Conservation (phyloP, 2,329 filamentous ascomycete genomes). For the Colletotrichum sp. region DNA sequence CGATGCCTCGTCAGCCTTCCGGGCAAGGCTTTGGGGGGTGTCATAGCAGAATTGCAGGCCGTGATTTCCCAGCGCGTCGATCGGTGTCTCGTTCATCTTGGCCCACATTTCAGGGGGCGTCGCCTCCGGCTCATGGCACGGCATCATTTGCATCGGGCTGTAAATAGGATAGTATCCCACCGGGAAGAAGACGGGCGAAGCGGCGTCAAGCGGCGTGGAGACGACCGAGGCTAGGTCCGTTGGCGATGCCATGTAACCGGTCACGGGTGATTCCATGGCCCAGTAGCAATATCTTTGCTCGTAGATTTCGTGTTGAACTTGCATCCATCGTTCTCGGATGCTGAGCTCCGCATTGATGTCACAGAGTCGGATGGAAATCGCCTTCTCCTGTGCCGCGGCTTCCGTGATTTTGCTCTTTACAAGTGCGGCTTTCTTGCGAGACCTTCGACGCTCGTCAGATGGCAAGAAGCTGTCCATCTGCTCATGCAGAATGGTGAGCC, state of each 20-base stretch:
- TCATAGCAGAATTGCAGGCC: conserved; percentile 2
- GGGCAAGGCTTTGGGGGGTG: too few relatives aligned
- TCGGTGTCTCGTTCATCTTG: neutral
- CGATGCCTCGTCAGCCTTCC: neutral
- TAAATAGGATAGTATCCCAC: conserved; percentile 1
- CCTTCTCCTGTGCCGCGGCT: conserved; percentile 49
- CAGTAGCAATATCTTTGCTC: neutral
- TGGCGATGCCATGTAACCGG: neutral
- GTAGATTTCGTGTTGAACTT: conserved; percentile 29
- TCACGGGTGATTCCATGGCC: neutral
- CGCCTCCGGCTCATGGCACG: neutral
- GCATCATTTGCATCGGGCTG: neutral
- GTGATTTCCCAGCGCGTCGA: conserved; percentile 1
- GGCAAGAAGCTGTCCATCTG: conserved; percentile 23
- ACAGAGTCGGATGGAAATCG: conserved; percentile 48
- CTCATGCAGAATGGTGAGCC: conserved; percentile 41
- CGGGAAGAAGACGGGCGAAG: conserved; percentile 36
- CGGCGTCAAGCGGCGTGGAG: conserved; percentile 29
- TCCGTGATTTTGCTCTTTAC: conserved; percentile 47
- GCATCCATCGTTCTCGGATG: conserved; percentile 43
- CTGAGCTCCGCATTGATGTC: conserved; percentile 55
- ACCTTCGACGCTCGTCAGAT: conserved; percentile 26
- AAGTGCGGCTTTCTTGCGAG: conserved; percentile 45
- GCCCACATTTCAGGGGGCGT: neutral
- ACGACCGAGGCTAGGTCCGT: conserved; percentile 9